Evolutionary conservation across 805 yeast genomes (phyloP), one percentile per base, ranked within the genome.

Genomic region (Starmerella cellae): DNA sequence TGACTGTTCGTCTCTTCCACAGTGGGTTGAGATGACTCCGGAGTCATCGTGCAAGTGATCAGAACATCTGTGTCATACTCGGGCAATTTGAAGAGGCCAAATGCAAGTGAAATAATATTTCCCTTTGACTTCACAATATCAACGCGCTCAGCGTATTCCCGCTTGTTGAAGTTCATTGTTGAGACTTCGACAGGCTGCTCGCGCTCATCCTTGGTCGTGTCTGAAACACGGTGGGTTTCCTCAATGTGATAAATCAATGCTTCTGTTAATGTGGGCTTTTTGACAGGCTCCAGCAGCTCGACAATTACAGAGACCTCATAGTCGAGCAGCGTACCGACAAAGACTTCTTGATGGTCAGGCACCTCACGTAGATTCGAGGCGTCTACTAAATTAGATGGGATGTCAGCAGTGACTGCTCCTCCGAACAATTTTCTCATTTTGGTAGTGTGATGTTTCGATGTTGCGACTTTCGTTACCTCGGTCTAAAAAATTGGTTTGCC

Each of bases 291-390:
- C 32, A 65, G 51, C 6, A 68, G 51, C 40, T 68, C 72, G 34
- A 68, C 47, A 8, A 67, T 61, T 13, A 61, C 49, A 11, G 64
- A 54, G 35, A 60, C 60, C 27, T 62, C 62, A 20, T 49, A 44
- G 16, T 48, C 53, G 10, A 50, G 49, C 4, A 58, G 57, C 6
- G 60, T 58, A 39, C 69, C 69, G 3, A 87, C 74, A 59, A 72
- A 91, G 21, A 88, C 95, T 59, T 88, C 98, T 58, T 91, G 97
- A 1, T 85, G 77, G 55, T 91, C 96, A 0, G 98, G 97, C 3
- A 91, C 74, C 46, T 82, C 82, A 43, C 98, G 66, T 38, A 87
- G 57, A 29, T 66, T 59, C 1, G 94, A 79, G 0, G 85, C 95
- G 59, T 91, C 96, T 1, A 79, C 55, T 38, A 79, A 67, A 0